Percentiles rank a stretch among this genome's conserved stretches.
These are phyloP conservation scores for Daldinia bambusicola DNA, from an alignment of 495 filamentous ascomycete genomes.

Conservation along the genomic window DNA sequence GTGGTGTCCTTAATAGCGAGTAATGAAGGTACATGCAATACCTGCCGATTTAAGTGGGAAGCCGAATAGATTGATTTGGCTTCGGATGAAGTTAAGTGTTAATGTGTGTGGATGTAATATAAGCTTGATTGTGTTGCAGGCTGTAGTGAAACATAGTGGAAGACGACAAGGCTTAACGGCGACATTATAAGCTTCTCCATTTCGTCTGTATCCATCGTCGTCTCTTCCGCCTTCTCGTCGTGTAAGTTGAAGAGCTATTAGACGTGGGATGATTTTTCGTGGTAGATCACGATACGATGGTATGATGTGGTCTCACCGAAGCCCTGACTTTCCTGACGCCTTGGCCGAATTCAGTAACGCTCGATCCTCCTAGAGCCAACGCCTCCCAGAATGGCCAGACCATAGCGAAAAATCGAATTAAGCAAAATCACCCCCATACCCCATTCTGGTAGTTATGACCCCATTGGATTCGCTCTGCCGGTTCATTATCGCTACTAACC, in stretches of 20 bases:
- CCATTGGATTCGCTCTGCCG: slow-evolving; percentile 29
- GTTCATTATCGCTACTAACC: slow-evolving; percentile 39
- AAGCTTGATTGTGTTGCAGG: slow-evolving; percentile 35
- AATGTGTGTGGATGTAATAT: slow-evolving; percentile 10
- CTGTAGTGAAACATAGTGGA: slow-evolving; percentile 37
- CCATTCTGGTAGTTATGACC: slow-evolving; percentile 19
- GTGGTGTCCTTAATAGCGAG: slow-evolving; percentile 29
- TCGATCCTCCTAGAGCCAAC: slow-evolving; percentile 16
- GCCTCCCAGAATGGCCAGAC: slow-evolving; percentile 32
- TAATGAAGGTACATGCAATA: slow-evolving; percentile 42
- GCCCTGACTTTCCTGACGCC: slow-evolving; percentile 35
- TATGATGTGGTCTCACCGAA: slow-evolving; percentile 42
- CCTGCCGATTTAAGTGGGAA: not conserved
- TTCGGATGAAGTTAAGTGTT: slow-evolving; percentile 16
- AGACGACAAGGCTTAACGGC: slow-evolving; percentile 27
- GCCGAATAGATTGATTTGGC: slow-evolving; percentile 18
- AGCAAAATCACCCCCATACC: slow-evolving; percentile 32
- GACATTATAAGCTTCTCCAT: slow-evolving; percentile 41
- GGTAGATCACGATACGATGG: slow-evolving; percentile 38
- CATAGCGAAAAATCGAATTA: slow-evolving; percentile 22
- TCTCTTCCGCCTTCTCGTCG: slow-evolving; percentile 26
- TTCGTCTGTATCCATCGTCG: slow-evolving; percentile 12
- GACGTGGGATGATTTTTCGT: slow-evolving; percentile 32
- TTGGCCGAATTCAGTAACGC: slow-evolving; percentile 38
- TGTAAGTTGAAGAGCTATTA: slow-evolving; percentile 29